Percentiles rank a stretch among this genome's conserved stretches.
phyloP scores from a whole-genome alignment of 2,329 filamentous ascomycete species.

The Meredithiella fracta region DNA sequence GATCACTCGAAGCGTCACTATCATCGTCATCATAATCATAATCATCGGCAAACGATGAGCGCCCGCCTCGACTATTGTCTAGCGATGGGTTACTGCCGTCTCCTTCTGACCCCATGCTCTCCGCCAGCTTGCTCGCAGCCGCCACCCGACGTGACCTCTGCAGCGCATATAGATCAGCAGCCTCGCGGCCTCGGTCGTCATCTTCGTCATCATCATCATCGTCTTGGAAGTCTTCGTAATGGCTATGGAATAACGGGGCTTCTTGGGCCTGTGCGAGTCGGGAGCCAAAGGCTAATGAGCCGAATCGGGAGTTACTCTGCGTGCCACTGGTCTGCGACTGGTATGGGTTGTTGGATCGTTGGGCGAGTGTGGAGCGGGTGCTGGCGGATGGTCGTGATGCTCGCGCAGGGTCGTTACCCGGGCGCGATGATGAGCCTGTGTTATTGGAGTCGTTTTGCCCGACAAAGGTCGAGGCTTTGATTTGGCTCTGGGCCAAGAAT shows the following conservation, averaged over 20 bases:
- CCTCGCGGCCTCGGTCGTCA: constrained; percentile 74
- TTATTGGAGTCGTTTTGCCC: constrained; percentile 46
- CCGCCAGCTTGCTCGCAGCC: constrained; percentile 64
- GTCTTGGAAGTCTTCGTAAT: constrained; percentile 77
- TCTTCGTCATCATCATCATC: constrained; percentile 90
- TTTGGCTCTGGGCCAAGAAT: constrained; percentile 93
- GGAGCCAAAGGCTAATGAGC: constrained; percentile 56
- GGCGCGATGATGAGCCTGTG: constrained; percentile 21
- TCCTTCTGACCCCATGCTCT: constrained; percentile 70
- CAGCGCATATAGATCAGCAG: constrained; percentile 84
- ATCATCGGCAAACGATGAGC: constrained; percentile 22
- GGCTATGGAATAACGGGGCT: constrained; percentile 87
- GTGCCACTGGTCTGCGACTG: constrained; percentile 44
- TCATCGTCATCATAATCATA: constrained; percentile 16
- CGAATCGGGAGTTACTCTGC: constrained; percentile 50
- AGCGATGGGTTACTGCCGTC: constrained; percentile 43
- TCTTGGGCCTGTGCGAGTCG: constrained; percentile 56
- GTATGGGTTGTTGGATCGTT: constrained; percentile 54
- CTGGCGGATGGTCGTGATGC: constrained; percentile 14
- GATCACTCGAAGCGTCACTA: constrained; percentile 16
- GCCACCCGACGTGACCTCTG: constrained; percentile 82
- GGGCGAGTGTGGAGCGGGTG: constrained; percentile 28
- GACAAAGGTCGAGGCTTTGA: constrained; percentile 55
- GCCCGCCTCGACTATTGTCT: constrained; percentile 27
- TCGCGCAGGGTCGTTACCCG: constrained; percentile 18